phyloP scores from a whole-genome alignment of 2,329 filamentous ascomycete genomes.

The Davidsoniella australis region DNA sequence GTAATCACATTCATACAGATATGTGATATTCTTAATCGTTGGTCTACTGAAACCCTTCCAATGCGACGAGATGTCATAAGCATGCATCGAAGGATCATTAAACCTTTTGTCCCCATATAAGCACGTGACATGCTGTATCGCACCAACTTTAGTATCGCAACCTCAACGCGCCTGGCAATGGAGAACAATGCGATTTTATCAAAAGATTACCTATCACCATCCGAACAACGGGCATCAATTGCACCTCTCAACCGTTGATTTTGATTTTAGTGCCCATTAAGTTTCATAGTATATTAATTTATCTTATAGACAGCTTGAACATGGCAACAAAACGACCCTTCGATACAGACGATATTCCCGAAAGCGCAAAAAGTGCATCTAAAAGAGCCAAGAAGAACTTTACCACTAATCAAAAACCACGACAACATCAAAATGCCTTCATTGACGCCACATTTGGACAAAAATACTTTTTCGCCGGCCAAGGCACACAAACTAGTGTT shows the following conservation, averaged over 20 bases:
- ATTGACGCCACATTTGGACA: constrained; percentile 54
- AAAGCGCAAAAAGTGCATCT: background rate
- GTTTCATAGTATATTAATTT: background rate
- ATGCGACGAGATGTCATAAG: background rate
- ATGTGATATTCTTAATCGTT: too few relatives aligned
- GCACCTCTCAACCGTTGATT: background rate
- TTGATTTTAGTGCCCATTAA: background rate
- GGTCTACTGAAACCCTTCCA: too few relatives aligned
- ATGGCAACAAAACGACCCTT: constrained; percentile 10
- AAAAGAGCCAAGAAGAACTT: constrained; percentile 6
- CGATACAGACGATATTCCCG: background rate
- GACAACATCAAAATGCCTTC: constrained; percentile 25
- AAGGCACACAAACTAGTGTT: constrained; percentile 30
- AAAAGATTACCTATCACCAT: too few relatives aligned
- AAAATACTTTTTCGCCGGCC: constrained; percentile 52
- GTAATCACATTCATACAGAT: too few relatives aligned
- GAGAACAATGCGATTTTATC: too few relatives aligned
- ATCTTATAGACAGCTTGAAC: background rate
- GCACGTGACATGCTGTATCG: background rate
- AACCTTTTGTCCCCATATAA: background rate
- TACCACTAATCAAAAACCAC: constrained; percentile 25
- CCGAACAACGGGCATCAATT: too few relatives aligned
- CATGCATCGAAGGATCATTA: constrained; percentile 1
- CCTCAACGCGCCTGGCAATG: too few relatives aligned
- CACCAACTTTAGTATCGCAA: background rate